Percentiles rank a stretch among this genome's conserved stretches.
Conservation (phyloP, 177 flowering plant genomes). For the Telopea speciosissima region DNA sequence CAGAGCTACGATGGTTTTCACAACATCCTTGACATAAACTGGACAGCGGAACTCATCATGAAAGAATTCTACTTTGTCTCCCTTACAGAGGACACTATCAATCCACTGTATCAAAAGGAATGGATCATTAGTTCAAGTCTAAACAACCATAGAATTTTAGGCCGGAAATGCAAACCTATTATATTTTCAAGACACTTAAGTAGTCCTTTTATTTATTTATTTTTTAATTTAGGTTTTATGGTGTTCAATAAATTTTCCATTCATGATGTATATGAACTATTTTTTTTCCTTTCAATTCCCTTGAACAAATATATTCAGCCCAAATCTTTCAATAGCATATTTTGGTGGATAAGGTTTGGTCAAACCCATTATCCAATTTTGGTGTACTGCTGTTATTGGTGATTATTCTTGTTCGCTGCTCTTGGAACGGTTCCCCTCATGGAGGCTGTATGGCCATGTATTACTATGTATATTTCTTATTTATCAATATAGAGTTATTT, state of each 20-base stretch:
- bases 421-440: neutral
- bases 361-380: neutral
- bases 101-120: constrained; percentile 58
- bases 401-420: no score
- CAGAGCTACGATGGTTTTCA: constrained; percentile 43
- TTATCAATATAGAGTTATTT: no score
- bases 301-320: neutral
- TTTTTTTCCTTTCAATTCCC: no score
- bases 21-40: constrained; percentile 81
- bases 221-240: neutral
- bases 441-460: neutral
- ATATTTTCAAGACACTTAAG: no score
- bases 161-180: neutral
- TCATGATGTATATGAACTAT: no score
- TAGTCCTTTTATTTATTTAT: neutral
- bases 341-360: neutral
- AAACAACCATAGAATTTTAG: neutral
- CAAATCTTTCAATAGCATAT: neutral
- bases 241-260: neutral
- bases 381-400: no score
- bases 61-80: constrained; percentile 58
- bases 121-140: constrained; percentile 2
- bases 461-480: no score
- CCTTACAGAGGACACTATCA: constrained; percentile 63
- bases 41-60: constrained; percentile 90